Base-by-base conservation (phyloP, 805 yeast species). In the Ogataea naganishii region DNA sequence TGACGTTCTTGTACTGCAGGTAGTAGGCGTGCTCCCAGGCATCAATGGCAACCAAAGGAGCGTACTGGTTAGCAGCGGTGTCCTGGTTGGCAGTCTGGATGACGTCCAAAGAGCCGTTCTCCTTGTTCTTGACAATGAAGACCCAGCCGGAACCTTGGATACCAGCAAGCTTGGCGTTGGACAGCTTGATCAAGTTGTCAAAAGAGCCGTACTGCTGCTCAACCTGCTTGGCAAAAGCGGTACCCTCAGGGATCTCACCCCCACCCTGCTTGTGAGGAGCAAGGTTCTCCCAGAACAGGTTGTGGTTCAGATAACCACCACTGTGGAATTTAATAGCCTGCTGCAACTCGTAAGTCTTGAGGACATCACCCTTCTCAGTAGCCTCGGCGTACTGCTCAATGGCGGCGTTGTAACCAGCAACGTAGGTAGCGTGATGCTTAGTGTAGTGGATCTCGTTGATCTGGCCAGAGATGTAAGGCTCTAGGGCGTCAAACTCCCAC, bases 1-100 rank as follows among this genome's bases (percentile, higher is more conserved):
- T 85, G 53, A 79, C 86, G 64, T 85, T 85, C 64, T 82, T 79
- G 68, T 85, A 85, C 61, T 85, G 95, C 60, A 86, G 69, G 70
- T 85, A 85, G 69, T 85, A 85, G 32, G 96, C 95, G 53, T 85
- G 96, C 62, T 85, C 96, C 96, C 96, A 85, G 37, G 95, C 94
- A 48, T 85, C 96, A 52, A 85, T 81, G 32, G 95, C 95, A 33
- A 86, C 69, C 47, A 86, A 61, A 26, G 95, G 94, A 27, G 71
- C 63, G 54, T 73, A 67, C 7, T 72, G 54, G 28, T 83, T 82
- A 28, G 75, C 64, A 23, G 81, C 85, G 12, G 92, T 81, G 60
- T 85, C 95, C 62, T 85, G 96, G 68, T 85, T 85, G 44, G 74
- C 65, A 43, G 83, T 80, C 56, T 82, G 81, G 33, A 83, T 79